Conservation (phyloP, 495 filamentous ascomycete genomes). For the Lepidopterella palustris region DNA sequence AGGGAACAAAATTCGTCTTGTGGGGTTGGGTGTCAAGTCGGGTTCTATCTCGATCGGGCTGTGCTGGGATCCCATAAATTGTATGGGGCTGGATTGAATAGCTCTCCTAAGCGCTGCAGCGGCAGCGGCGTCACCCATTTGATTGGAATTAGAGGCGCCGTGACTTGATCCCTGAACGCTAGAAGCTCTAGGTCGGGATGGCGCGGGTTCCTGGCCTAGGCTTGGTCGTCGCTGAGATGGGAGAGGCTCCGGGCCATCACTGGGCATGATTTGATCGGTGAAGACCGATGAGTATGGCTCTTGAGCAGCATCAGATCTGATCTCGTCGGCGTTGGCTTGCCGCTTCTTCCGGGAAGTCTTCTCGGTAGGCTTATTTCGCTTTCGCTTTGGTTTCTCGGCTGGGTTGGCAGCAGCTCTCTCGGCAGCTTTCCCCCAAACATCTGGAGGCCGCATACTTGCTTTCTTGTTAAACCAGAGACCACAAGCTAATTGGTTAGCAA, state of each 20-base stretch:
- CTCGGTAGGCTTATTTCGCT: conserved; percentile 23
- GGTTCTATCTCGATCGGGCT: conserved; percentile 59
- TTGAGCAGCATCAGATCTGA: conserved; percentile 14
- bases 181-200: background rate
- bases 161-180: conserved; percentile 2
- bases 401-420: conserved; percentile 23
- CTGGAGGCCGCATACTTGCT: conserved; percentile 72
- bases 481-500: conserved; percentile 52
- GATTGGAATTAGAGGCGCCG: background rate
- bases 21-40: conserved; percentile 52
- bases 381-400: conserved; percentile 33
- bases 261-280: background rate
- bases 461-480: conserved; percentile 89
- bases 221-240: background rate
- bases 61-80: conserved; percentile 55
- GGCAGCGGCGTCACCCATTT: conserved; percentile 46
- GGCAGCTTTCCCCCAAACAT: conserved; percentile 67
- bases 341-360: conserved; percentile 15
- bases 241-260: background rate
- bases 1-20: conserved; percentile 71
- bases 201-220: background rate
- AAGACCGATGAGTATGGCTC: conserved; percentile 3
- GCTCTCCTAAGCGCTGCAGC: conserved; percentile 54
- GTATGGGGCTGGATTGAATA: conserved; percentile 66
- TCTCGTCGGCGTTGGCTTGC: conserved; percentile 3